These are phyloP conservation scores for Adiantum capillusveneris DNA, from an alignment of 75 land plant genomes.

Conservation along the genomic window DNA sequence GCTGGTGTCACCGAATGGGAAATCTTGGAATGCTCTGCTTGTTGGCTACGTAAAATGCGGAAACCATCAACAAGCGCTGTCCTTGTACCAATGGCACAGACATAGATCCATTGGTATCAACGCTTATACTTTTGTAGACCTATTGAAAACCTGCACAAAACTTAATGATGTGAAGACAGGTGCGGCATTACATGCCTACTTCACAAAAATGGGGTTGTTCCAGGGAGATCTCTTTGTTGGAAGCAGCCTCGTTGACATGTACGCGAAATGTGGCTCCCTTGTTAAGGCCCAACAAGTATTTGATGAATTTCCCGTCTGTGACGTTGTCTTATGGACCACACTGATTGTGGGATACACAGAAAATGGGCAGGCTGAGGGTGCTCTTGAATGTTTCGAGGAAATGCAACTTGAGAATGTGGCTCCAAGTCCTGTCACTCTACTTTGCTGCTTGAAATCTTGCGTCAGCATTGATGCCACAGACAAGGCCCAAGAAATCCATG, in stretches of 20 bases:
- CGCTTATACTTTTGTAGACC: neutral
- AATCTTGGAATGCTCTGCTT: neutral
- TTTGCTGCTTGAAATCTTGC: constrained; percentile 4
- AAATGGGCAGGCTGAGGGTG: constrained; percentile 3
- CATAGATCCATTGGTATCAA: neutral
- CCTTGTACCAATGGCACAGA: neutral
- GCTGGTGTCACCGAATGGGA: neutral
- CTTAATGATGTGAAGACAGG: neutral
- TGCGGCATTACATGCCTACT: neutral
- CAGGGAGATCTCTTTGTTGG: constrained; percentile 6
- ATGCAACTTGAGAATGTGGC: constrained; percentile 4
- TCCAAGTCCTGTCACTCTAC: constrained; percentile 4
- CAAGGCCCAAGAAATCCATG: neutral
- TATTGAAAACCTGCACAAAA: neutral
- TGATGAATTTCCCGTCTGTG: neutral
- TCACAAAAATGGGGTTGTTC: neutral
- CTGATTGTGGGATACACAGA: constrained; percentile 3
- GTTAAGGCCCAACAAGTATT: constrained; percentile 10
- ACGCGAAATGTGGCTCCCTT: constrained; percentile 13
- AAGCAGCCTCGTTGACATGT: constrained; percentile 13
- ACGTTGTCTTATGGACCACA: constrained; percentile 8
- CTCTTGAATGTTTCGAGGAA: constrained; percentile 1
- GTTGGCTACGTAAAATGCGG: neutral
- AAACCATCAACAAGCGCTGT: neutral
- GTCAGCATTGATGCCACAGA: neutral